Evolutionary conservation across 2,329 filamentous ascomycete species (phyloP).

Genomic region (Sphaerulina populicola): DNA sequence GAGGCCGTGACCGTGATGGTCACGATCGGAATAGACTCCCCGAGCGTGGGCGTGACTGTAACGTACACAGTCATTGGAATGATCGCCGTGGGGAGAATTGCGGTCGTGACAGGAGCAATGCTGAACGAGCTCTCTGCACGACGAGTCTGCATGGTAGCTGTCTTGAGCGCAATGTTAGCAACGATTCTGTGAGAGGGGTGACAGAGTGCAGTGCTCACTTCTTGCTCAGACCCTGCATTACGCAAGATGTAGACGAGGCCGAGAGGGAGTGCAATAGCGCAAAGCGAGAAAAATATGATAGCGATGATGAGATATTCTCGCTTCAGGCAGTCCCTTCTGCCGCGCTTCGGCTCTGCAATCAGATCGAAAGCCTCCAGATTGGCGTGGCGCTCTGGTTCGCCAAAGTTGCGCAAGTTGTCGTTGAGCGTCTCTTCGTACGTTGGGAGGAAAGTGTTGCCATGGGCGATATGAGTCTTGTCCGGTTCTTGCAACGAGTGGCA

Average conservation of each 20-base stretch:
- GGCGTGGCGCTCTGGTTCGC: slow-evolving; percentile 3
- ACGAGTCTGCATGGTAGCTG: slow-evolving; percentile 6
- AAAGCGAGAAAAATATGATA: slow-evolving; percentile 4
- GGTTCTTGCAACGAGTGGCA: slow-evolving; percentile 1
- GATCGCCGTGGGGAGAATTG: not conserved
- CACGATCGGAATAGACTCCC: not conserved
- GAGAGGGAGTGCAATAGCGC: slow-evolving; percentile 5
- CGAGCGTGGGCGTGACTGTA: slow-evolving; percentile 10
- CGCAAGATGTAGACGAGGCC: slow-evolving; percentile 3
- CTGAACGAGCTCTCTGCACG: slow-evolving; percentile 5
- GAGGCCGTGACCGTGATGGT: slow-evolving; percentile 1
- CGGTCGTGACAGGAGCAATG: slow-evolving; percentile 2
- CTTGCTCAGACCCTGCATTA: not conserved
- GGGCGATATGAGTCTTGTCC: not conserved
- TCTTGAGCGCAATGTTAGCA: not conserved
- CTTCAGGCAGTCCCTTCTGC: slow-evolving; percentile 11
- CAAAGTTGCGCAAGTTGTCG: slow-evolving; percentile 9
- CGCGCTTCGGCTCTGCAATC: slow-evolving; percentile 7
- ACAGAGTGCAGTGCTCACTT: slow-evolving; percentile 3
- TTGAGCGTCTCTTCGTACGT: slow-evolving; percentile 12
- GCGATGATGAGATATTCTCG: slow-evolving; percentile 9
- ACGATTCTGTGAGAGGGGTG: not conserved
- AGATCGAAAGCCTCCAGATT: slow-evolving; percentile 9
- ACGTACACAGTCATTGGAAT: slow-evolving; percentile 8
- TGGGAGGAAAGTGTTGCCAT: slow-evolving; percentile 4